Evolutionary conservation across 768 basidiomycete genomes (phyloP), one percentile per base, ranked within the genome.

Genomic region (Leccinum imitatum): DNA sequence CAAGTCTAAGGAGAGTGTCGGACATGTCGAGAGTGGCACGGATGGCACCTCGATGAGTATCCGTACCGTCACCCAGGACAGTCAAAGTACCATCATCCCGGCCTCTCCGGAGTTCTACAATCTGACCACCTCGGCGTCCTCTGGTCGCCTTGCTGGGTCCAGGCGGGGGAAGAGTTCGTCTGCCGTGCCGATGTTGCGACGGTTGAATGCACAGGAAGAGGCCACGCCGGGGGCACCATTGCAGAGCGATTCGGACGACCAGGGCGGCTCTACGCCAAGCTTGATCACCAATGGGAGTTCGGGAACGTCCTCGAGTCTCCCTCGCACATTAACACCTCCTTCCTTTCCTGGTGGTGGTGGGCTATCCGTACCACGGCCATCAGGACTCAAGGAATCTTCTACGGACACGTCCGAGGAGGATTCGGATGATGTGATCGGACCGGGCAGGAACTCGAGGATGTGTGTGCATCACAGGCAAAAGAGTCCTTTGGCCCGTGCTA

Each of bases 21-120:
- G 47, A 23, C 10, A 31, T 14, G 6, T 53, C 4, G 66, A 65
- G 48, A 62, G 53, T 25, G 54, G 62, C 13, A 63, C 63, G 3
- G 69, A 71, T 39, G 64, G 63, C 35, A 59, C 68, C 9, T 61
- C 68, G 52, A 67, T 61, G 3, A 67, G 63, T 14, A 65, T 66
- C 10, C 63, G 58, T 9, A 69, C 69, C 27, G 54, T 70, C 23
- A 70, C 60, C 0, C 61, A 54, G 35, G 63, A 64, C 35, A 71
- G 64, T 6, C 58, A 71, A 55, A 63, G 47, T n/a, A 71, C 69
- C 5, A 33, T 70, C 5, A 46, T 48, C 3, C 63, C 59, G 17
- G 4, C 47, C 15, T 62, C 57, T 9, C 47, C 58, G 2, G 50
- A 14, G 8, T 7, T 52, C 7, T 58, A 53, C 37, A 58, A 68